Evolutionary conservation across 148 eudicot genomes (phyloP).

Genomic region (Rhododendron ovatum): DNA sequence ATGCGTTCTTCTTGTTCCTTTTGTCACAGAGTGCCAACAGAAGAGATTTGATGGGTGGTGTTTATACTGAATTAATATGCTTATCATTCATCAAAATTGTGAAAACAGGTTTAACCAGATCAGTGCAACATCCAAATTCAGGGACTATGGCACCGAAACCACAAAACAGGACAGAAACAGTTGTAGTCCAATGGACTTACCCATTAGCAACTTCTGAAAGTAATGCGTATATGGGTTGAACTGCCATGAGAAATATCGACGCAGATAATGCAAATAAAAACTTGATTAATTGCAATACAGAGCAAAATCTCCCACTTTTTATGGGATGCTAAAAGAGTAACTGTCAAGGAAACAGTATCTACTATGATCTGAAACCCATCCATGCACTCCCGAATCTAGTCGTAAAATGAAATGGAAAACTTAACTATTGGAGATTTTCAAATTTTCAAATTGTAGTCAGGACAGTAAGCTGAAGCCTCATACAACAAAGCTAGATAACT

Average conservation of each 20-base stretch:
- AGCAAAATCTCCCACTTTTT: slow-evolving; percentile 3
- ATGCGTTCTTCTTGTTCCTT: neutral
- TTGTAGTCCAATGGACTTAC: neutral
- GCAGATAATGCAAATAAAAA: neutral
- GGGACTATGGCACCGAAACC: neutral
- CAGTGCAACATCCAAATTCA: neutral
- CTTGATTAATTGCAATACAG: neutral
- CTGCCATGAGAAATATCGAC: neutral
- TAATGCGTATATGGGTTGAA: neutral
- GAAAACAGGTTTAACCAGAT: neutral
- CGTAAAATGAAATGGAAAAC: neutral
- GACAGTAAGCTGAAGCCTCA: slow-evolving; percentile 1
- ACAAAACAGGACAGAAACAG: neutral
- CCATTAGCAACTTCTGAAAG: neutral
- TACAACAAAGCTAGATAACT: slow-evolving; percentile 4
- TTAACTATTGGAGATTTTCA: neutral
- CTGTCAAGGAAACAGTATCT: slow-evolving; percentile 2
- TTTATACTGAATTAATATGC: too few species aligned
- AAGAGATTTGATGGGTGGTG: too few species aligned
- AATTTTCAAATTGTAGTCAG: neutral
- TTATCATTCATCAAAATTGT: neutral
- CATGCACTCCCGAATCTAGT: neutral
- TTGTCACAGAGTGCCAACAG: too few species aligned
- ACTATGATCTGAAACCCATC: neutral
- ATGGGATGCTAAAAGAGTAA: neutral